Conservation (phyloP, 176 grass and related monocot species). For the Elaeis guineensis region DNA sequence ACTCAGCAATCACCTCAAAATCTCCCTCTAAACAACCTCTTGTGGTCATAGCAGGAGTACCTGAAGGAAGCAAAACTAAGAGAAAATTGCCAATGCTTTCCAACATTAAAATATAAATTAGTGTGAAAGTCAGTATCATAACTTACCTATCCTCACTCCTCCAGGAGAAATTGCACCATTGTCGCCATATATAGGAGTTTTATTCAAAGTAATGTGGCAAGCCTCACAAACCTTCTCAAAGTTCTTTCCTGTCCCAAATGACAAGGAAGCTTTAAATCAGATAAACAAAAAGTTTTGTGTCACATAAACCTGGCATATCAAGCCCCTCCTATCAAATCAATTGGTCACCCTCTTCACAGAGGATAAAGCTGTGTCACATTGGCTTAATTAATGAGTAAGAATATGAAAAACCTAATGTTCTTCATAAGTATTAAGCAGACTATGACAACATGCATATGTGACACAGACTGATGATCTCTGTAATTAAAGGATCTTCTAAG, state of each 20-base stretch:
- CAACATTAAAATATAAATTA: background rate
- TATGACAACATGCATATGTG: no score
- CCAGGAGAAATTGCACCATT: conserved; percentile 87
- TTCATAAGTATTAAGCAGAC: no score
- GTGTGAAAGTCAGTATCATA: conserved; percentile 4
- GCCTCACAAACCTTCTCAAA: conserved; percentile 96
- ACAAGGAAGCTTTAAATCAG: no score
- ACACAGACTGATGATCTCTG: no score
- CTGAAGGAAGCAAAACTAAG: conserved; percentile 33
- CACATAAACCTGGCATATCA: no score
- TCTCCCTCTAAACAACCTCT: conserved; percentile 95
- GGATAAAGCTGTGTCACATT: no score
- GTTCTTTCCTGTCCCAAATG: conserved; percentile 59
- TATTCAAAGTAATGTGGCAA: conserved; percentile 87
- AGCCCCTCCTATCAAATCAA: no score
- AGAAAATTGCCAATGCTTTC: background rate
- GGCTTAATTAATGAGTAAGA: no score
- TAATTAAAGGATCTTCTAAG: no score
- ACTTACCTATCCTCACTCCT: conserved; percentile 88
- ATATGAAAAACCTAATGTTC: no score
- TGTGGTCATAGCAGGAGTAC: conserved; percentile 93
- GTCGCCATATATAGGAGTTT: conserved; percentile 86
- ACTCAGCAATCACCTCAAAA: conserved; percentile 64
- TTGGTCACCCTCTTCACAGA: no score
- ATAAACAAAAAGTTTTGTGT: no score